Conservation (phyloP, 495 filamentous ascomycete species). For the Aspergillus panamensis region DNA sequence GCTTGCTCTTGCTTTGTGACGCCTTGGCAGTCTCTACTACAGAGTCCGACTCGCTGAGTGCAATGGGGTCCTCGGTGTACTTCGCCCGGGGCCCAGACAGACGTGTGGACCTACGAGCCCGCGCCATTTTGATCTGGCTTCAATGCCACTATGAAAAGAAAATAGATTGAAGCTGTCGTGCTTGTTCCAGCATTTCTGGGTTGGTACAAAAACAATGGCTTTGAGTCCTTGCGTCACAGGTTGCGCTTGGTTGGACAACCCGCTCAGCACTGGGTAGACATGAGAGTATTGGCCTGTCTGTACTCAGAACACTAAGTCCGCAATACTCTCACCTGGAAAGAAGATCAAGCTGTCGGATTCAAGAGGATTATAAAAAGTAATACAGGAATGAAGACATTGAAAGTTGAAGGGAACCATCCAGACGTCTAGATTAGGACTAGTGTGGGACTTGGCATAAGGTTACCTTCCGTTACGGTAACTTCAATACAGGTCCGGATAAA, state of each 20-base stretch:
- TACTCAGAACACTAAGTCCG: not conserved
- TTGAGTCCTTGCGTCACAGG: not conserved
- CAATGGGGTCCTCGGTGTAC: constrained; percentile 39
- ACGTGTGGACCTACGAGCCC: constrained; percentile 39
- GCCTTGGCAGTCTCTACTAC: not conserved
- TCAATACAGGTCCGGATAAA: not conserved
- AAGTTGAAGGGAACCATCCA: not conserved
- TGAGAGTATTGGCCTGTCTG: not conserved
- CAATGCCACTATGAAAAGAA: not conserved
- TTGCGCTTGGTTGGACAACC: not conserved
- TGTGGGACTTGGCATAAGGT: constrained; percentile 6
- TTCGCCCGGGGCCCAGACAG: constrained; percentile 28
- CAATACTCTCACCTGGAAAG: no score
- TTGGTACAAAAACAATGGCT: not conserved
- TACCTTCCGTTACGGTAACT: not conserved
- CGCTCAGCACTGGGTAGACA: not conserved
- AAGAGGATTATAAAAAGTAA: no score
- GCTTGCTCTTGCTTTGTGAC: constrained; percentile 22
- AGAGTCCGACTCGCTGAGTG: constrained; percentile 22
- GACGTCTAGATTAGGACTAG: constrained; percentile 7
- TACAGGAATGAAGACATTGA: no score
- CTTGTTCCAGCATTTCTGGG: constrained; percentile 1
- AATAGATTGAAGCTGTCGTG: not conserved
- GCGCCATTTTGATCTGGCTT: constrained; percentile 23
- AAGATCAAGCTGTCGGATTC: no score